Percentiles rank a stretch among this genome's conserved stretches.
These are phyloP conservation scores for Sphagnum fallax DNA, from an alignment of 228 moss, liverwort and hornwort species.

Conservation along the genomic window DNA sequence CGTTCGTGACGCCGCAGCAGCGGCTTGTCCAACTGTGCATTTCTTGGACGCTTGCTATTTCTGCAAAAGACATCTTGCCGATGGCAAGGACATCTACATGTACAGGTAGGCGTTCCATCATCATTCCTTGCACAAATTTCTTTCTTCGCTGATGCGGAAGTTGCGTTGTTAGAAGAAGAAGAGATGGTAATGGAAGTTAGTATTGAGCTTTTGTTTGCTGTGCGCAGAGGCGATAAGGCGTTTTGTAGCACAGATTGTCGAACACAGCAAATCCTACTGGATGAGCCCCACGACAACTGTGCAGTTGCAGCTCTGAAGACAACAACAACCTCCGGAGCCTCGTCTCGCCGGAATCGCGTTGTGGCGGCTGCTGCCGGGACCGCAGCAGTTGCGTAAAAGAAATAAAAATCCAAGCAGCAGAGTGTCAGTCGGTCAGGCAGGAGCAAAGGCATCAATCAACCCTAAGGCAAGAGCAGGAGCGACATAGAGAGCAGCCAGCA, in stretches of 20 bases:
- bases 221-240: constrained; percentile 70
- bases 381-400: constrained; percentile 25
- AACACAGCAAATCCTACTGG: constrained; percentile 61
- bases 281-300: constrained; percentile 68
- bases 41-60: constrained; percentile 84
- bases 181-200: too few relatives aligned
- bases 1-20: background rate
- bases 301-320: constrained; percentile 48
- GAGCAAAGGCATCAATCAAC: too few relatives aligned
- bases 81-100: constrained; percentile 86
- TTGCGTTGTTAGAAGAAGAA: too few relatives aligned
- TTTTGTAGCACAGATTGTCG: constrained; percentile 90
- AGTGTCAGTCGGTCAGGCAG: too few relatives aligned
- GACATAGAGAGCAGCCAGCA: too few relatives aligned
- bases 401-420: too few relatives aligned
- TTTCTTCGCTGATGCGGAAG: too few relatives aligned
- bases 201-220: too few relatives aligned
- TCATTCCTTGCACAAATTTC: too few relatives aligned
- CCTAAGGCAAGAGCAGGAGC: too few relatives aligned
- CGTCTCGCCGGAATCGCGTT: constrained; percentile 41
- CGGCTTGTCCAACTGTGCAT: constrained; percentile 9
- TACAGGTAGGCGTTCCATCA: constrained; percentile 41
- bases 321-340: constrained; percentile 6
- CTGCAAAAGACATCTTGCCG: constrained; percentile 57
- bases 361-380: constrained; percentile 33